Base-by-base conservation (phyloP, 345 rosid genomes). In the Moringa oleifera region DNA sequence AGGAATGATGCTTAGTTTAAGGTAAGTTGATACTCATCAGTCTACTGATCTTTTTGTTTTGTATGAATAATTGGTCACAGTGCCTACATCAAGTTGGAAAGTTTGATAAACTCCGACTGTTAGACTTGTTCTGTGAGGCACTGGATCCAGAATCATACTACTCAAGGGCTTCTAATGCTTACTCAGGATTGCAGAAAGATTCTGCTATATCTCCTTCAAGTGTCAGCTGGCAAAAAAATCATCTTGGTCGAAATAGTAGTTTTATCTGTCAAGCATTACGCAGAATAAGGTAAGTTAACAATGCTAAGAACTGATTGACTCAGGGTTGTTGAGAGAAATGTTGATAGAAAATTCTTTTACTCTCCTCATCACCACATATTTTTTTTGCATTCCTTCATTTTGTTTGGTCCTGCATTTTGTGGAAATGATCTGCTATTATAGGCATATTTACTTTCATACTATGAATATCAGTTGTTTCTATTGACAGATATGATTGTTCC, bases 61-160 rank as follows among this genome's bases (percentile, higher is more conserved):
- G 50, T 53, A 57, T 60, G 56, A 53, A 52, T 51, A 33, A 51
- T 69, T 25, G 47, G 53, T 63, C 75, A 75, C 81, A 94, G 99
- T 88, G 96, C 75, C 74, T 90, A 15, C 72, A 73, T 73, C 97
- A 82, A 82, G 85, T 76, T 61, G 96, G 79, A 51, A 90, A 88
- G 74, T 68, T 61, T 58, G 77, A 76, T 64, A 78, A 80, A 60
- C 65, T 90, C 67, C 78, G 69, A 65, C 71, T 94, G 60, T 80
- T 94, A 18, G 99, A 90, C 87, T 68, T 90, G 46, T 74, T 86
- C 47, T 88, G 94, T 41, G 99, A 94, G 75, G 87, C 85, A 64
- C 89, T 88, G 74, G 86, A 90, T 79, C 96, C 92, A 33, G 82
- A 80, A 53, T 74, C 77, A 31, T 77, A 60, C 59, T 73, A 68